Evolutionary conservation across 2,329 filamentous ascomycete genomes (phyloP).

Genomic region (Dothideomycetes sp.): DNA sequence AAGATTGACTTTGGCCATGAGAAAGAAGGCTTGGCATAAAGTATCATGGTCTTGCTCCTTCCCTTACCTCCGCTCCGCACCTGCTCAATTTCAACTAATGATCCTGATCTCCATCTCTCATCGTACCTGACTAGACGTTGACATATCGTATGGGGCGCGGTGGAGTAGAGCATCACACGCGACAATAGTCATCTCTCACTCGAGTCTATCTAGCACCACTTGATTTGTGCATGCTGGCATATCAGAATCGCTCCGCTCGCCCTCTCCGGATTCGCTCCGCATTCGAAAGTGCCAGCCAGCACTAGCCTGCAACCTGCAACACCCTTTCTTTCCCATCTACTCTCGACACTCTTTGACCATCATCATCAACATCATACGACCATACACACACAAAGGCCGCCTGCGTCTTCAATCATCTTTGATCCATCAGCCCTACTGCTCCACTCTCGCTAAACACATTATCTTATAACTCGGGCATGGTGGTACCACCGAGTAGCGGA

Average conservation of each 20-base stretch:
- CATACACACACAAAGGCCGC: not conserved
- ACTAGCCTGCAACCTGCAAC: no score
- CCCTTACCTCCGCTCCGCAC: constrained; percentile 2
- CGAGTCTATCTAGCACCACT: not conserved
- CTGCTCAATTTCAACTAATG: constrained; percentile 1
- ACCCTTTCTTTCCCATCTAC: not conserved
- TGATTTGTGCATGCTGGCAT: constrained; percentile 1
- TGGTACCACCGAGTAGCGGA: constrained; percentile 23
- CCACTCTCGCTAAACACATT: no score
- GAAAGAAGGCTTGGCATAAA: not conserved
- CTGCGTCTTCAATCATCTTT: no score
- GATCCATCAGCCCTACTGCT: no score
- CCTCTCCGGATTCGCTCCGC: constrained; percentile 9
- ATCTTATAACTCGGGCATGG: constrained; percentile 22
- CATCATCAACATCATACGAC: no score
- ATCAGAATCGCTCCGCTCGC: constrained; percentile 7
- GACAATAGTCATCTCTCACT: constrained; percentile 4
- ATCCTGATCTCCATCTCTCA: not conserved
- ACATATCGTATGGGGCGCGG: not conserved
- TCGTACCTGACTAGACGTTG: not conserved
- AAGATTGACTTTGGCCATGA: constrained; percentile 8
- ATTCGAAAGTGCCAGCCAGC: constrained; percentile 10
- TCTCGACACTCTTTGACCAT: constrained; percentile 2
- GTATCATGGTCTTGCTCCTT: not conserved
- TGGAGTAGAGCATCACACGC: not conserved